Evolutionary conservation across 1,139 yeast genomes (phyloP), one percentile per base, ranked within the genome.

Genomic region (Yamadazyma spencermartinsiae): DNA sequence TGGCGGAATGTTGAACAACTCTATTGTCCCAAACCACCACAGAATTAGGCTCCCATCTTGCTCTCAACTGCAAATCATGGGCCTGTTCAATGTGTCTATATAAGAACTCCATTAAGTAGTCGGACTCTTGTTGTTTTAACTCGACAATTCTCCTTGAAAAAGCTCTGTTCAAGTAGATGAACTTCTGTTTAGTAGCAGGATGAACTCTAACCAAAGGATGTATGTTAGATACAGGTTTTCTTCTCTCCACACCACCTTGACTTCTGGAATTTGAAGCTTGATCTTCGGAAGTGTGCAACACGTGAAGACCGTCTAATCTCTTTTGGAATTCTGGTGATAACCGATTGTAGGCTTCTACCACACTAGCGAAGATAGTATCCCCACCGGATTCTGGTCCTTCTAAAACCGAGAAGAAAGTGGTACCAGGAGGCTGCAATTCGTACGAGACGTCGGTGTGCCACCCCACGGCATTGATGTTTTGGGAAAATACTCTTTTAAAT

Each of bases 401-500:
- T 35, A 75, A 58, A 42, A 79, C 71, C 33, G 77, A 67, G 49
- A 82, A 76, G 33, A 78, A 65, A 1, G 87, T 82, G 42, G 74
- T 63, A 2, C 80, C 74, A 2, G 87, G 84, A 3, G 87, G 82
- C 55, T 79, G 86, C 40, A 65, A 60, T 50, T 81, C 87, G 56
- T 80, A 81, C 11, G 84, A 69, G 21, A 78, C 82, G 54, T 82
- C 87, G 0, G 83, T 69, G 57, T 82, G 87, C 83, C 84, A 82
- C 5, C 53, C 45, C 14, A 64, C 56, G 34, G 61, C 60, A 39
- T 63, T 58, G 26, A 56, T 54, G 45, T 58, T 60, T 38, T 61
- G 57, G 16, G 64, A 49, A 42, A 74, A 72, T 5, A 63, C 61
- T 39, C 62, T 57, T 28, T 58, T 52, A 29, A 47, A 45, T 34